These are phyloP conservation scores for Candida dajiaensis DNA, from an alignment of 805 yeast genomes.

Conservation along the genomic window DNA sequence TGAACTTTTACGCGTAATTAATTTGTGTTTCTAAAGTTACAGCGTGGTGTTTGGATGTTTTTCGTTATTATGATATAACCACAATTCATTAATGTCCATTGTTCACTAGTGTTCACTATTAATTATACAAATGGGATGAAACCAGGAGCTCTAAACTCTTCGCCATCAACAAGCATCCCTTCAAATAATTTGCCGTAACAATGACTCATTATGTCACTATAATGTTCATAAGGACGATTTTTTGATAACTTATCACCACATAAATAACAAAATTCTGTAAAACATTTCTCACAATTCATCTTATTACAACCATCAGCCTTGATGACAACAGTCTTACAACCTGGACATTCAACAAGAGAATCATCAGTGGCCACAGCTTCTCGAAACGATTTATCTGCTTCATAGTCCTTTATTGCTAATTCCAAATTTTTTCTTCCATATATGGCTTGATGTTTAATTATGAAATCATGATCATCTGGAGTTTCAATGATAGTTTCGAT, in stretches of 20 bases:
- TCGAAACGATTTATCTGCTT: conserved; percentile 42
- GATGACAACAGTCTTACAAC: conserved; percentile 43
- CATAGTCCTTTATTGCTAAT: conserved; percentile 37
- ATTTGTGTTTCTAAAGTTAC: neutral
- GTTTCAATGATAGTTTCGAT: conserved; percentile 15
- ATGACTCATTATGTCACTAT: conserved; percentile 30
- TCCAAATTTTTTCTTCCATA: conserved; percentile 42
- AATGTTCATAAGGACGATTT: conserved; percentile 48
- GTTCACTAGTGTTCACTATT: too few relatives aligned
- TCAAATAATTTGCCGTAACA: conserved; percentile 50
- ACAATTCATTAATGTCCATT: too few relatives aligned
- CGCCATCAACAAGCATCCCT: conserved; percentile 38
- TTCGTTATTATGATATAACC: too few relatives aligned
- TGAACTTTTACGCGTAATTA: too few relatives aligned
- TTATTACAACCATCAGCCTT: conserved; percentile 61
- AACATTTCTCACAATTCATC: conserved; percentile 50
- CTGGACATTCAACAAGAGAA: conserved; percentile 45
- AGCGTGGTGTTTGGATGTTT: neutral
- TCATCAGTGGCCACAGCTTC: conserved; percentile 36
- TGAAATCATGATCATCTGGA: conserved; percentile 26
- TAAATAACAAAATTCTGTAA: conserved; percentile 44
- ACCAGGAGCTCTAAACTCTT: neutral
- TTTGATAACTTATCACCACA: conserved; percentile 40
- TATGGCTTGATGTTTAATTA: conserved; percentile 29
- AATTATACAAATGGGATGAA: neutral